A percentile compares a stretch with the other conserved stretches of the same genome.
Evolutionary conservation across 106 monocot genomes (phyloP).

Genomic region (Dioscorea zingiberensis): DNA sequence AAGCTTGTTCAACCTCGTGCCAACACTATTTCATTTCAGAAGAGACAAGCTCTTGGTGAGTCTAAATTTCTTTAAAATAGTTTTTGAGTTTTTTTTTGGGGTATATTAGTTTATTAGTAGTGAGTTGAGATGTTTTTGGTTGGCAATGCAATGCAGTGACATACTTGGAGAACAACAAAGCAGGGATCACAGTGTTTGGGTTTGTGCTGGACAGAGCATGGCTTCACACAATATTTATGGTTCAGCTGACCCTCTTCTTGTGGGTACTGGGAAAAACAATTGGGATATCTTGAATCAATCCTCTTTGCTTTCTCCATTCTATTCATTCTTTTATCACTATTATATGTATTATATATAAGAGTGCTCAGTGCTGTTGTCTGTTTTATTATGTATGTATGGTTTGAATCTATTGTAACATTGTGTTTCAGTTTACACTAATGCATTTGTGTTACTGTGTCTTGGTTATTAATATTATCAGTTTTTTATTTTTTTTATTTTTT

Average conservation of each 20-base stretch:
- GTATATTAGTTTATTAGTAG: too few species aligned
- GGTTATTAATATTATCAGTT: too few species aligned
- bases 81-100: background rate
- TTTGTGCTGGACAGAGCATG: constrained; percentile 38
- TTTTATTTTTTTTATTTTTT: too few species aligned
- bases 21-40: constrained; percentile 75
- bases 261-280: constrained; percentile 56
- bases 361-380: too few species aligned
- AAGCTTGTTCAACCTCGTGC: constrained; percentile 31
- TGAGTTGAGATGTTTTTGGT: too few species aligned
- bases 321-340: constrained; percentile 3
- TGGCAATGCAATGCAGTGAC: constrained; percentile 64
- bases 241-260: constrained; percentile 37
- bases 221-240: constrained; percentile 50
- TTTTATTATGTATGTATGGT: too few species aligned
- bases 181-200: constrained; percentile 49
- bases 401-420: too few species aligned
- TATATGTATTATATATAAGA: too few species aligned
- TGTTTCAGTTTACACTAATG: too few species aligned
- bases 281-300: constrained; percentile 31
- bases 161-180: constrained; percentile 60
- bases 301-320: background rate
- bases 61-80: background rate
- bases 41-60: constrained; percentile 89
- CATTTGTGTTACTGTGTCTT: too few species aligned